These are phyloP conservation scores for Leucocoprinus birnbaumii DNA, from an alignment of 768 basidiomycete genomes.

Conservation along the genomic window DNA sequence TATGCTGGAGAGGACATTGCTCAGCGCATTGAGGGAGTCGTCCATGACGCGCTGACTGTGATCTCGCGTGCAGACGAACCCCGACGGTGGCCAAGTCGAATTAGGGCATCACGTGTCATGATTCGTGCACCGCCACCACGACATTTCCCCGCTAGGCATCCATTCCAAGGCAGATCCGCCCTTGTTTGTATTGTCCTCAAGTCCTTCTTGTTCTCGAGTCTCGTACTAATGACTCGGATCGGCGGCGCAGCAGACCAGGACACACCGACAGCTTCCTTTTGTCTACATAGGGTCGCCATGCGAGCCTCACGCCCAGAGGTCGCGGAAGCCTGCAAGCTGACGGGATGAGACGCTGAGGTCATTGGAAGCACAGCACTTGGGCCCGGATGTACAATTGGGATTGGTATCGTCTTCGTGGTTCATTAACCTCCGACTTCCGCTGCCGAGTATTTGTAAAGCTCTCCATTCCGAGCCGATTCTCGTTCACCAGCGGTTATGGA, in stretches of 20 bases:
- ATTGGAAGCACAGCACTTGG: conserved; percentile 13
- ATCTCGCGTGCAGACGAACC: conserved; percentile 1
- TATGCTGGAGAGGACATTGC: conserved; percentile 54
- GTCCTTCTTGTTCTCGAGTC: not conserved
- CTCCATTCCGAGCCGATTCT: conserved; percentile 15
- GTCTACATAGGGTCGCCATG: not conserved
- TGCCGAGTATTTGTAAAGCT: conserved; percentile 4
- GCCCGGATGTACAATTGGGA: conserved; percentile 12
- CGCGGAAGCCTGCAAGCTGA: conserved; percentile 8
- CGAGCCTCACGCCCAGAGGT: conserved; percentile 11
- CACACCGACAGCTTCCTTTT: not conserved
- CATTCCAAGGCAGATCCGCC: not conserved
- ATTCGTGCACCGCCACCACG: not conserved
- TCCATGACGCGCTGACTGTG: conserved; percentile 37
- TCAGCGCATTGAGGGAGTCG: conserved; percentile 64
- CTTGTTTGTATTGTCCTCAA: conserved; percentile 8
- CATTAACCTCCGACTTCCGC: conserved; percentile 9
- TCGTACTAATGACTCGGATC: not conserved
- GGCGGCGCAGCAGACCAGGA: not conserved
- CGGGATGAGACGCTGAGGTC: conserved; percentile 7
- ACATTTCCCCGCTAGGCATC: not conserved
- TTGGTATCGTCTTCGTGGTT: conserved; percentile 8
- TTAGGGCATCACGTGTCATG: conserved; percentile 6
- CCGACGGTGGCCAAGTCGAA: not conserved
- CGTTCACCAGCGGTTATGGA: conserved; percentile 3